Evolutionary conservation across 176 grass and related monocot genomes (phyloP).

Genomic region (Hordeum marinum): DNA sequence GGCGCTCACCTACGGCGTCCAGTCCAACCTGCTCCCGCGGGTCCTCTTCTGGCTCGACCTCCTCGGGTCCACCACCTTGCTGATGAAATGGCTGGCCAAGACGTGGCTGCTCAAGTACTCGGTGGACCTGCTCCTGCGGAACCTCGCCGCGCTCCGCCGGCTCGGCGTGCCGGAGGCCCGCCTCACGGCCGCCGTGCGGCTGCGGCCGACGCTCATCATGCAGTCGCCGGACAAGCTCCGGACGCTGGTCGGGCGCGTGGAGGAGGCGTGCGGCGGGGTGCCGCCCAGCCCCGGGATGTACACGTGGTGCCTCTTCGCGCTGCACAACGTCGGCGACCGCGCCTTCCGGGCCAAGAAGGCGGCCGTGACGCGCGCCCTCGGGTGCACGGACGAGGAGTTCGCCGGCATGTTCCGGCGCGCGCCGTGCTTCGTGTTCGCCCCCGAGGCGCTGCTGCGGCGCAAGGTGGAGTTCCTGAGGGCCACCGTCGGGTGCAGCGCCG

Average conservation of each 20-base stretch:
- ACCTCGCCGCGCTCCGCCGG: background rate
- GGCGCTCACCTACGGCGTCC: constrained; percentile 26
- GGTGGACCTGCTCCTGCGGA: constrained; percentile 18
- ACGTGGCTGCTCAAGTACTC: constrained; percentile 27
- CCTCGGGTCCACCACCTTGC: constrained; percentile 32
- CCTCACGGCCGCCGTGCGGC: background rate
- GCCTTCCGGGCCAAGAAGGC: constrained; percentile 30
- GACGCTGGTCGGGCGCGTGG: constrained; percentile 15
- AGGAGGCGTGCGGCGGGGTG: background rate
- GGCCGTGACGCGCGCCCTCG: background rate
- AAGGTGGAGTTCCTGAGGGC: constrained; percentile 53
- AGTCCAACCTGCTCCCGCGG: constrained; percentile 33
- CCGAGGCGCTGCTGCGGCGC: constrained; percentile 8
- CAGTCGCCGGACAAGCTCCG: background rate
- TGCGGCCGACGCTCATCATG: constrained; percentile 18
- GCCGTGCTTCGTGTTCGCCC: constrained; percentile 28
- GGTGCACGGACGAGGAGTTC: constrained; percentile 42
- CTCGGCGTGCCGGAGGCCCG: background rate
- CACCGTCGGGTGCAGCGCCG: constrained; percentile 1
- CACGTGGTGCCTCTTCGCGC: constrained; percentile 11
- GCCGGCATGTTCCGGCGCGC: constrained; percentile 37
- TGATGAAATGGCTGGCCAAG: constrained; percentile 42
- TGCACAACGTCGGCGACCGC: constrained; percentile 11
- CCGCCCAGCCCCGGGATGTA: constrained; percentile 31
- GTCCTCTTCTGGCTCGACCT: constrained; percentile 39